Evolutionary conservation across 2,329 filamentous ascomycete genomes (phyloP), one percentile per base, ranked within the genome.

Genomic region (Sclerotiophoma versabilis): DNA sequence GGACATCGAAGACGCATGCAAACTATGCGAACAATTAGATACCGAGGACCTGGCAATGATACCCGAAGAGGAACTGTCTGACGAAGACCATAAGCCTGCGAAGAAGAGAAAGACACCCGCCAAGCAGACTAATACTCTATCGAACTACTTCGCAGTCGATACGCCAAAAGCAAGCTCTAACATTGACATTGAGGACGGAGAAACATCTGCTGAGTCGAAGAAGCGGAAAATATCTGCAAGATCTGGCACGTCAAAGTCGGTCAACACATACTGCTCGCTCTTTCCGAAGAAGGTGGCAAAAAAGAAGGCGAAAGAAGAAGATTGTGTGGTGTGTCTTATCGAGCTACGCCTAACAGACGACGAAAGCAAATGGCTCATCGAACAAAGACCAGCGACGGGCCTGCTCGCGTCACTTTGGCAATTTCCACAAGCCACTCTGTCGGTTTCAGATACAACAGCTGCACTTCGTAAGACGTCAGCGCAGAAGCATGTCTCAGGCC

Each of bases 251-350:
- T 29, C 50, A 10, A 68, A 62, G 25, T 60, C 57, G 3, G 53
- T 66, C 19, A 36, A 57, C 9, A 51, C 54, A 8, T 75, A 75
- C 44, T 73, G 71, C 47, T 66, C 72, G 1, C 65, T 74, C 11
- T 75, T 72, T 36, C 73, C 73, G 1, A 72, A 73, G 42, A 74
- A 71, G 29, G 58, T 65, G 0, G 60, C 65, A 20, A 75, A 73
- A 55, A 75, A 74, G 57, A 70, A 71, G 38, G 65, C 62, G 2
- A 60, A 65, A 5, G 71, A 75, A 34, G 66, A 74, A 49, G 66
- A 72, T 7, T 71, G 66, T 36, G 59, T 66, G 1, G 70, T 75
- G 2, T 75, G 72, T 37, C 57, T 75, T 7, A 49, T 75, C 33
- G 65, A 71, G 44, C 39, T 63, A 11, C 23, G 36, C 25, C 19